phyloP scores from a whole-genome alignment of 2,329 filamentous ascomycete genomes.

The Colletotrichum zoysiae region DNA sequence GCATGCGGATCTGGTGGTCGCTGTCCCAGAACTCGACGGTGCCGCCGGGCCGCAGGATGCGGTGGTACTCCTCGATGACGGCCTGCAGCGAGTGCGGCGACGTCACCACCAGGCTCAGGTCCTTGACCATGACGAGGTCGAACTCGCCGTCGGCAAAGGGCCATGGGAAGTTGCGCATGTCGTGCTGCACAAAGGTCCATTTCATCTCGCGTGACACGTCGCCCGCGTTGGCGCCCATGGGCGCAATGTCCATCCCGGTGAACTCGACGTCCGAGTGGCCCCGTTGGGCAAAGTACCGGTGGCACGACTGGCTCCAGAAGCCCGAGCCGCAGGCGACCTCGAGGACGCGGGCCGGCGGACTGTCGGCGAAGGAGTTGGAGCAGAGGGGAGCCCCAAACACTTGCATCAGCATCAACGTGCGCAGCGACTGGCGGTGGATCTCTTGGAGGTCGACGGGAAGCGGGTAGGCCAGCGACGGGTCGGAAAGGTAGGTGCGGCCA shows the following conservation, averaged over 20 bases:
- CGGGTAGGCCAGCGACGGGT: constrained; percentile 80
- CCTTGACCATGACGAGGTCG: constrained; percentile 90
- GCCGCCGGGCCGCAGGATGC: constrained; percentile 82
- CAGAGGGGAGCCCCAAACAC: constrained; percentile 86
- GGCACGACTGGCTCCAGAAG: constrained; percentile 91
- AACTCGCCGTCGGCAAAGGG: constrained; percentile 86
- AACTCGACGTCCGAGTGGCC: constrained; percentile 81
- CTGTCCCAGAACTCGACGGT: constrained; percentile 91
- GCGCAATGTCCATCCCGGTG: constrained; percentile 85
- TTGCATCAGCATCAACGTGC: constrained; percentile 84
- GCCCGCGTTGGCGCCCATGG: constrained; percentile 66
- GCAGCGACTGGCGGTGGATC: constrained; percentile 87
- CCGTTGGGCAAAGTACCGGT: constrained; percentile 79
- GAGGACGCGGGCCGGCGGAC: constrained; percentile 81
- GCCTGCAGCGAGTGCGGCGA: constrained; percentile 65
- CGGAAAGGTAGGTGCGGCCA: constrained; percentile 85
- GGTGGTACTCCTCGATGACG: constrained; percentile 78
- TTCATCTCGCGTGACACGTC: constrained; percentile 76
- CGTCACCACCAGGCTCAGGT: constrained; percentile 77
- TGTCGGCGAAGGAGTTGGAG: constrained; percentile 65
- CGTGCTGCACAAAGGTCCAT: constrained; percentile 91
- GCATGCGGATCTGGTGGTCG: constrained; percentile 85
- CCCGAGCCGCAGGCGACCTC: constrained; percentile 90
- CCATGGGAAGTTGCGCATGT: constrained; percentile 79
- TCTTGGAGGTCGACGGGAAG: constrained; percentile 89